phyloP scores from a whole-genome alignment of 164 flowering plant species.

The Dillenia turbinata region DNA sequence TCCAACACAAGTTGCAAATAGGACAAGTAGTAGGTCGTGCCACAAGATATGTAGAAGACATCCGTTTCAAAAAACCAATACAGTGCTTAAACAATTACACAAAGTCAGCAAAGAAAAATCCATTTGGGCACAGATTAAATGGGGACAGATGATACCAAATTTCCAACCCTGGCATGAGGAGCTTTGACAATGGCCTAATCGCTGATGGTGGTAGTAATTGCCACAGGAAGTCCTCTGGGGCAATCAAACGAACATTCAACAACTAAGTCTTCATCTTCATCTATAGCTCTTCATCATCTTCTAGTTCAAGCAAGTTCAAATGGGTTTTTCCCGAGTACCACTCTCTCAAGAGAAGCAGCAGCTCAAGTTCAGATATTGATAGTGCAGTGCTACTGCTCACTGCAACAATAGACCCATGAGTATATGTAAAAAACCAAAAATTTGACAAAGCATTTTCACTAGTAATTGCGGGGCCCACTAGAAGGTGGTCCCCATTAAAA shows the following conservation, averaged over 20 bases:
- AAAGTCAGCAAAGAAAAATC: constrained; percentile 14
- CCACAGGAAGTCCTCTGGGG: constrained; percentile 55
- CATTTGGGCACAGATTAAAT: constrained; percentile 40
- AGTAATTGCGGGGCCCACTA: too few relatives aligned
- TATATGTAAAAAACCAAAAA: too few relatives aligned
- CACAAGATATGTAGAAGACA: constrained; percentile 13
- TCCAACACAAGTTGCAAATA: too few relatives aligned
- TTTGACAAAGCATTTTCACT: too few relatives aligned
- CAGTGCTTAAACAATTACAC: constrained; percentile 9
- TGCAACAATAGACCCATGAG: constrained; percentile 10
- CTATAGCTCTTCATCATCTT: constrained; percentile 35
- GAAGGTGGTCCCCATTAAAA: too few relatives aligned
- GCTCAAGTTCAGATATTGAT: constrained; percentile 34
- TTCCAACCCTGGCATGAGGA: constrained; percentile 1
- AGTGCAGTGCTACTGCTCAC: constrained; percentile 35
- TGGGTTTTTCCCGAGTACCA: constrained; percentile 29
- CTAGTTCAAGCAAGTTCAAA: constrained; percentile 30
- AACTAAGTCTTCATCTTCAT: constrained; percentile 35
- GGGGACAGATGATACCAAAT: constrained; percentile 10
- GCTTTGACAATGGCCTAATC: constrained; percentile 14
- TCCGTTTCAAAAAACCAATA: constrained; percentile 9
- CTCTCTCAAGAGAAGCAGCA: constrained; percentile 55
- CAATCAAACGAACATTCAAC: constrained; percentile 40
- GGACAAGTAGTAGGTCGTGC: not conserved
- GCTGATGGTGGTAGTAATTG: constrained; percentile 4